A percentile compares a stretch with the other conserved stretches of the same genome.
phyloP scores from a whole-genome alignment of 805 yeast genomes.

The Tetrapisispora iriomotensis region DNA sequence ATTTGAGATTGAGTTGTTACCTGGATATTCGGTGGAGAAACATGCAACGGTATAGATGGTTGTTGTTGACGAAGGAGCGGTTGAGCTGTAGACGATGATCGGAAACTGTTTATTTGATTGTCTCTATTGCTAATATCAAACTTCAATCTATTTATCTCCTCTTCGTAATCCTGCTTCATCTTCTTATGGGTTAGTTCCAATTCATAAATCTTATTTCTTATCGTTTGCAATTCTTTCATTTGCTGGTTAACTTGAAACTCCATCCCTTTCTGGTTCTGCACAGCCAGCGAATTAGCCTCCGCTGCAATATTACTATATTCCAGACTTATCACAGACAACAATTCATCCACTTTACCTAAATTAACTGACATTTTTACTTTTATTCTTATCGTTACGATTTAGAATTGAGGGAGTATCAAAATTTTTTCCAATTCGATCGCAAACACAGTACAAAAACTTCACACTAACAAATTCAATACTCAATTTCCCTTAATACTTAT shows the following conservation, averaged over 20 bases:
- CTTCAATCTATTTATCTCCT: slow-evolving; percentile 77
- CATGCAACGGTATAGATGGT: slow-evolving; percentile 9
- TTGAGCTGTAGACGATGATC: not conserved
- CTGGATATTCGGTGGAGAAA: slow-evolving; percentile 15
- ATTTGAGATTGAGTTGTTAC: slow-evolving; percentile 5
- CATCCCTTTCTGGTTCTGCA: slow-evolving; percentile 79
- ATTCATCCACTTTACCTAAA: slow-evolving; percentile 47
- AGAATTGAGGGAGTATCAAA: no score
- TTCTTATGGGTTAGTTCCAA: slow-evolving; percentile 89
- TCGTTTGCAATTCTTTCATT: slow-evolving; percentile 85
- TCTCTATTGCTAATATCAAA: slow-evolving; percentile 77
- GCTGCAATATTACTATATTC: slow-evolving; percentile 79
- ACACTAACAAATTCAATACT: no score
- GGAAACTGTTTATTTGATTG: slow-evolving; percentile 33
- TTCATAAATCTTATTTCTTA: slow-evolving; percentile 88
- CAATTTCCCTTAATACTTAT: no score
- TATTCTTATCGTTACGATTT: no score
- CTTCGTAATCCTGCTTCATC: slow-evolving; percentile 93
- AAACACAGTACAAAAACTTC: no score
- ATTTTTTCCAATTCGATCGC: no score
- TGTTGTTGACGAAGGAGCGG: slow-evolving; percentile 21
- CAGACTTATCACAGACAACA: slow-evolving; percentile 82
- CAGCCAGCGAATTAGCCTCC: slow-evolving; percentile 77
- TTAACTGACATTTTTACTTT: not conserved
- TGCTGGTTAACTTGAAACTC: slow-evolving; percentile 87